Evolutionary conservation across 768 basidiomycete genomes (phyloP), one percentile per base, ranked within the genome.

Genomic region (Suillus clintonianus): DNA sequence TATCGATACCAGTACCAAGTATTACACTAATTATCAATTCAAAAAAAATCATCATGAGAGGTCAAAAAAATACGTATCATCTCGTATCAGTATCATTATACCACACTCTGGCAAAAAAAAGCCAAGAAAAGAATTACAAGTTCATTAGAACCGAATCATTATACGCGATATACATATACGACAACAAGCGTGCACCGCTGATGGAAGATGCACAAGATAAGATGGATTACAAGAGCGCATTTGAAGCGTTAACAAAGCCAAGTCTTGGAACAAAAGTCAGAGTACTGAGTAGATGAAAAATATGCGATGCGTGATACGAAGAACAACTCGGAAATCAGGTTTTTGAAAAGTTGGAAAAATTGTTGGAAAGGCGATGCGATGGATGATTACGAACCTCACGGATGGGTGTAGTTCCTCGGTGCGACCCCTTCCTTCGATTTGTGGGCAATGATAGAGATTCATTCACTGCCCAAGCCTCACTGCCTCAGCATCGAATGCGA

Each of bases 121-220:
- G 48, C 48, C 32, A 55, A 55, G 42, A 19, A 55, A 56, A 56
- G 32, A 27, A 56, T 56, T 56, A 56, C 55, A 55, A 37, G 55
- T 37, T 56, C 55, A 37, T 56, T 56, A 37, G 54, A 55, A 55
- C 54, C 13, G 14, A 55, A 24, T 55, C 36, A 56, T 56, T 56
- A 56, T 56, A 56, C n/a, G 55, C 10, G 55, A 17, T 56, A 56
- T 56, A 56, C 37, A 56, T 56, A 56, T 56, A 56, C 37, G 11
- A 56, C 55, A 56, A 39, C 24, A 5, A 8, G 7, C 37, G 24
- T 36, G 34, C 48, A 50, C 24, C 13, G 27, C 17, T 51, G 30
- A 32, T 32, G 51, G 24, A 37, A 19, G 15, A 37, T 37, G 54
- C 34, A 55, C 22, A 22, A 55, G 32, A n/a, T 13, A 32, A 55